Evolutionary conservation across 2,329 filamentous ascomycete species (phyloP), one percentile per base, ranked within the genome.

Genomic region (Claviceps quebecensis): DNA sequence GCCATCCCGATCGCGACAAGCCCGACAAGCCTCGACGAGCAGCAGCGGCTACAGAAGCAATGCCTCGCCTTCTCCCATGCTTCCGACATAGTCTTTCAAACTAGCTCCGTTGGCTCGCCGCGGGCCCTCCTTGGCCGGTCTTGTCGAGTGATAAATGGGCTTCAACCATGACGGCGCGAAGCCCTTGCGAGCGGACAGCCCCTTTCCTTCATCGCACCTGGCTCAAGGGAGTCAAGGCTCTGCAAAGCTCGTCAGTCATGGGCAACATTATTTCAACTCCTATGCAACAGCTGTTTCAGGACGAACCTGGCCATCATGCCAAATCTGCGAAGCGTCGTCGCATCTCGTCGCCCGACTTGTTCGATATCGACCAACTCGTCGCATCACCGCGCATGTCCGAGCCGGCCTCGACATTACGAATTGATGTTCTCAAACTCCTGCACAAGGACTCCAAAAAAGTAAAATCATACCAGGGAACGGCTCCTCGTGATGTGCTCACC

Each of bases 201-300:
- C 75, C 76, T 54, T 79, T 75, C 63, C 71, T 78, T 54, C 73
- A 76, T 57, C 72, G 75, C 61, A 76, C 74, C 60, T 77, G 72
- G 74, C 67, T 72, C 55, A 69, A 66, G 55, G 70, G 69, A 47
- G 65, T 75, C 60, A 70, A 70, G 53, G 66, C 69, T 54, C 65
- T 65, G 57, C 69, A 73, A 59, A 55, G 56, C 34, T 59, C 61
- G 45, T 58, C 63, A 52, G 60, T 62, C 53, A 74, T 75, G 71
- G 72, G 72, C 49, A 70, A 65, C 59, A 69, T 69, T 53, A 56
- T 67, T 14, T 70, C 69, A 39, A 66, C 66, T 48, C 59, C 66
- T 9, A 52, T 53, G 60, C 65, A 68, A 54, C 65, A 69, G 55
- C 56, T 61, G 53, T 61, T 60, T 52, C 63, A 59, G 48, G 52